Evolutionary conservation across 164 flowering plant genomes (phyloP).

Genomic region (Annona cherimola): DNA sequence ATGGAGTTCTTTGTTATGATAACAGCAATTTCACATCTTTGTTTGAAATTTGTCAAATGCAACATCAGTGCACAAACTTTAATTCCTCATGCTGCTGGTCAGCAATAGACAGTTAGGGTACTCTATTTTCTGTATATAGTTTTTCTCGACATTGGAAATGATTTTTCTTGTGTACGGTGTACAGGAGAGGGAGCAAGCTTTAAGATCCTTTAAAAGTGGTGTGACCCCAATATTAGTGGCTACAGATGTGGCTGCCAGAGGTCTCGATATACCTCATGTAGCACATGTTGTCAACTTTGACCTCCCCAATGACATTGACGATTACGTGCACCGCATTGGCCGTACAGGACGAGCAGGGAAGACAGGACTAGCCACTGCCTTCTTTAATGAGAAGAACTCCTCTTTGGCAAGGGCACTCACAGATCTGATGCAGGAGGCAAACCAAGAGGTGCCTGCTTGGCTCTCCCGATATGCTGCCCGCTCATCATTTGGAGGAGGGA

Average conservation of each 20-base stretch:
- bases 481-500: constrained; percentile 44
- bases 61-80: no score
- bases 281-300: constrained; percentile 78
- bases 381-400: constrained; percentile 59
- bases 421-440: constrained; percentile 68
- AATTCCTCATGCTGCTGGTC: no score
- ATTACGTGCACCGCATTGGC: constrained; percentile 71
- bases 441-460: constrained; percentile 76
- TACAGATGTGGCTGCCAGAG: constrained; percentile 84
- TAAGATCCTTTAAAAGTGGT: constrained; percentile 70
- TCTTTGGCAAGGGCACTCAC: constrained; percentile 50
- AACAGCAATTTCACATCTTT: no score
- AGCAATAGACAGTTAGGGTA: no score
- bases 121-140: neutral
- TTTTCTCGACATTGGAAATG: neutral
- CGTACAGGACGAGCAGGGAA: constrained; percentile 75
- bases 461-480: constrained; percentile 54
- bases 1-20: no score
- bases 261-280: constrained; percentile 73
- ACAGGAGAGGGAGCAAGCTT: constrained; percentile 67
- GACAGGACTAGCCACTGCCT: constrained; percentile 64
- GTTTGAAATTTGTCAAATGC: no score
- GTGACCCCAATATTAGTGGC: constrained; percentile 66
- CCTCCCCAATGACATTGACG: constrained; percentile 78
- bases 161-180: neutral